Base-by-base conservation (phyloP, 371 early-diverging fungal species). In the Actinomucor elegans region DNA sequence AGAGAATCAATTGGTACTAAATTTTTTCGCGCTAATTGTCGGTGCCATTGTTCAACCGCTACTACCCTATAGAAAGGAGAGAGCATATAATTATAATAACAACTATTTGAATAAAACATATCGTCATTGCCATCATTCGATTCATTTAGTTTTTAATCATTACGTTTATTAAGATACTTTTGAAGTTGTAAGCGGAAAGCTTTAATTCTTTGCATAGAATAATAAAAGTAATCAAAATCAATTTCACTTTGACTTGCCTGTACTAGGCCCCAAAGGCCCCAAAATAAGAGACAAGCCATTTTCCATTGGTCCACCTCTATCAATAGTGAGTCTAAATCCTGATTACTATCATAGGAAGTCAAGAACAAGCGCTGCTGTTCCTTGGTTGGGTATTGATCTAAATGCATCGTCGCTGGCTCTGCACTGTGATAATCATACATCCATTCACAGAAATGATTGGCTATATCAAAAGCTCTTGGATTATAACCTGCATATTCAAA, bases 361-460 rank as follows among this genome's bases (percentile, higher is more conserved):
- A 89, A 54, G 44, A 92, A 93, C 4, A 59, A 63, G 10, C 57
- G 15, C 20, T 84, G 88, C 46, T 92, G 79, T 7, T 59, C 66
- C 5, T 49, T 36, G 27, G 69, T 82, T 2, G 94, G 94, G 51
- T 83, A 92, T 5, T 55, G 46, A 4, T 57, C 48, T 0, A 55
- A 43, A 40, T 80, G 66, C 28, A 81, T 36, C 2, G 78, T 58
- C 1, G 91, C 87, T 7, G 83, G 83, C 0, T 59, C 34, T 4
- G 65, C 55, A 11, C 77, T 64, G 54, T 88, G 88, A 60, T 93
- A 93, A 59, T 93, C 83, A 23, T 89, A 89, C 71, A 81, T 88
- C 91, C 91, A 94, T 49, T 94, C 94, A 66, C 89, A 90, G 57
- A 94, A 94, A 52, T 93, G 94, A 64, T 94, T 94, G 24, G 88